These are phyloP conservation scores for Ogataea glucozyma DNA, from an alignment of 805 yeast genomes.

Conservation along the genomic window DNA sequence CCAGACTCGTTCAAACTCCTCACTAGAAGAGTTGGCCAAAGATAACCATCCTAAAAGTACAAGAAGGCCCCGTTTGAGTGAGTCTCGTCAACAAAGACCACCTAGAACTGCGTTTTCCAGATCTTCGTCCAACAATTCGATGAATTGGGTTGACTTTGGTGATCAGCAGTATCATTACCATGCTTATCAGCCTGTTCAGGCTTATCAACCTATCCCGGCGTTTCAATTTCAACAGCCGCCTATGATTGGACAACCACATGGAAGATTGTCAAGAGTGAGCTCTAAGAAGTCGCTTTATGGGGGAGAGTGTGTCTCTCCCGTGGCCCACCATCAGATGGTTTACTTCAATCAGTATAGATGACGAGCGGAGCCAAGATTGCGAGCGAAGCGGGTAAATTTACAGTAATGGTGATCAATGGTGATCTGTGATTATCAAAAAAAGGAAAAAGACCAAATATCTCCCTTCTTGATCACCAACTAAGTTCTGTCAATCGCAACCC, in stretches of 20 bases:
- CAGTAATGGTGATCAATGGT: too few species aligned
- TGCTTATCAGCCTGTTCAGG: conserved; percentile 15
- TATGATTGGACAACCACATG: conserved; percentile 4
- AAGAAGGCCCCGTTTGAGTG: conserved; percentile 1
- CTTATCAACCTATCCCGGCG: too few species aligned
- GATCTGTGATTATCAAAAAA: too few species aligned
- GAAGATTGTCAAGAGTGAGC: conserved; percentile 11
- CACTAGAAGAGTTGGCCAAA: conserved; percentile 1
- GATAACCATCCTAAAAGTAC: not conserved
- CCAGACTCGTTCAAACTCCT: conserved; percentile 3
- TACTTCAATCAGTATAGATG: conserved; percentile 11
- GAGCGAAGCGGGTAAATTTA: not conserved
- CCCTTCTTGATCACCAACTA: too few species aligned
- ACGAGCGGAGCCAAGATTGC: not conserved
- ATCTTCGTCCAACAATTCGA: conserved; percentile 20
- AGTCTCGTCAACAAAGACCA: conserved; percentile 1
- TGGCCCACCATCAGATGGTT: conserved; percentile 9
- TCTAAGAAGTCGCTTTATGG: conserved; percentile 12
- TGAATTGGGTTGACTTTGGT: conserved; percentile 14
- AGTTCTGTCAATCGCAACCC: too few species aligned
- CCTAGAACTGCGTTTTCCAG: conserved; percentile 17
- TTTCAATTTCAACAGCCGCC: conserved; percentile 11
- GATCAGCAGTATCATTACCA: conserved; percentile 13
- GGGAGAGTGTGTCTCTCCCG: conserved; percentile 4
- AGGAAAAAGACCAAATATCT: too few species aligned